These are phyloP conservation scores for Kazachstania bromeliacearum DNA, from an alignment of 805 yeast genomes.

Conservation along the genomic window DNA sequence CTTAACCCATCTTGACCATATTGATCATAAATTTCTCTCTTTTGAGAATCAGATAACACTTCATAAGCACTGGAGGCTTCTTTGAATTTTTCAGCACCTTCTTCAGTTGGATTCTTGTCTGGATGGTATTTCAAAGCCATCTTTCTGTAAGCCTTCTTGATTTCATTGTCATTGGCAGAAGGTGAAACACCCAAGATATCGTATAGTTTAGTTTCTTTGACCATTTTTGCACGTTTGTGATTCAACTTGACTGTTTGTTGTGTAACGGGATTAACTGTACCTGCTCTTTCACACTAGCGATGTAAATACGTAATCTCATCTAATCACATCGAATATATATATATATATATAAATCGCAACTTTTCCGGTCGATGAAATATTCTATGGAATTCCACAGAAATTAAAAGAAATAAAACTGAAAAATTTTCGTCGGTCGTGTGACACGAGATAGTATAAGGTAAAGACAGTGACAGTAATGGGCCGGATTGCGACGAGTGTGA, in stretches of 20 bases:
- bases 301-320: no score
- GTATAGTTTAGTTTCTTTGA: conserved; percentile 69
- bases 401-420: no score
- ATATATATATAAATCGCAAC: no score
- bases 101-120: conserved; percentile 68
- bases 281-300: no score
- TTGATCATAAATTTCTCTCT: conserved; percentile 80
- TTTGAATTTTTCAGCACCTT: conserved; percentile 92
- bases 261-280: no score
- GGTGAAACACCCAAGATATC: conserved; percentile 66
- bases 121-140: conserved; percentile 77
- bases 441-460: neutral
- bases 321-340: no score
- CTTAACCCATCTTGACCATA: conserved; percentile 88
- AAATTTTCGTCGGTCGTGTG: neutral
- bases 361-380: no score
- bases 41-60: conserved; percentile 75
- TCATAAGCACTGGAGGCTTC: conserved; percentile 85
- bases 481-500: conserved; percentile 14
- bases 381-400: no score
- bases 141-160: conserved; percentile 75
- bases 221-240: conserved; percentile 42
- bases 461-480: conserved; percentile 6
- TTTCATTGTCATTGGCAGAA: conserved; percentile 57
- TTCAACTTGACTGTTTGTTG: no score